A percentile compares a stretch with the other conserved stretches of the same genome.
Conservation (phyloP, 331 rosid genomes). For the Saraca asoca region DNA sequence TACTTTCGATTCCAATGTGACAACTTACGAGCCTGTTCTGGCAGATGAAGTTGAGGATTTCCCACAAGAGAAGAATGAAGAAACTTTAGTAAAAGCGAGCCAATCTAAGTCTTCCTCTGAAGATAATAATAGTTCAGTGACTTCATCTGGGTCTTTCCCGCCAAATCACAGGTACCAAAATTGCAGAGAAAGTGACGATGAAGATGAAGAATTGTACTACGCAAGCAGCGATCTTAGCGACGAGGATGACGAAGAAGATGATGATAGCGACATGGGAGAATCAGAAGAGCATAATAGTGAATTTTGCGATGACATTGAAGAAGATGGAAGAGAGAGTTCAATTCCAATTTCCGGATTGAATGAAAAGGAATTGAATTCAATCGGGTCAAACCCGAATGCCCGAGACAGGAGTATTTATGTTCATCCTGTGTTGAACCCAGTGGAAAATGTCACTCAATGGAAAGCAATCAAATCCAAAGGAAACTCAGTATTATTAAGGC, state of each 20-base stretch:
- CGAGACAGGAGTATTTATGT: conserved; percentile 83
- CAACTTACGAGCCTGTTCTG: conserved; percentile 65
- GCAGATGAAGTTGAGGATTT: conserved; percentile 40
- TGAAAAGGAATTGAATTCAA: conserved; percentile 39
- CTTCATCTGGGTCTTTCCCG: conserved; percentile 67
- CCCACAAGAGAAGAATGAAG: conserved; percentile 40
- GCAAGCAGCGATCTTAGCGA: conserved; percentile 62
- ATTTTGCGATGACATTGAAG: conserved; percentile 42
- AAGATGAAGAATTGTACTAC: conserved; percentile 52
- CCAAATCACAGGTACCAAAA: conserved; percentile 73
- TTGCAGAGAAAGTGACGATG: conserved; percentile 84
- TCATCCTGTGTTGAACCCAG: conserved; percentile 90
- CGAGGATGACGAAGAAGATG: conserved; percentile 46
- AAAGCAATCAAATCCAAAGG: conserved; percentile 68
- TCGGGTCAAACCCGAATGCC: conserved; percentile 45
- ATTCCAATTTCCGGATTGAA: neutral
- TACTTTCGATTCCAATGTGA: conserved; percentile 75
- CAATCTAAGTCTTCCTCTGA: conserved; percentile 61
- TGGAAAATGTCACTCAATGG: conserved; percentile 86
- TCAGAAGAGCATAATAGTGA: conserved; percentile 35
- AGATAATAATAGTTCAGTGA: conserved; percentile 44
- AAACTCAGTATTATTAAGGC: conserved; percentile 36
- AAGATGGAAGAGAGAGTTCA: conserved; percentile 51
- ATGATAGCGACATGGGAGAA: conserved; percentile 33
- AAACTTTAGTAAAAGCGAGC: conserved; percentile 36